Conservation (phyloP, 768 basidiomycete genomes). For the Phallus indusiatus region DNA sequence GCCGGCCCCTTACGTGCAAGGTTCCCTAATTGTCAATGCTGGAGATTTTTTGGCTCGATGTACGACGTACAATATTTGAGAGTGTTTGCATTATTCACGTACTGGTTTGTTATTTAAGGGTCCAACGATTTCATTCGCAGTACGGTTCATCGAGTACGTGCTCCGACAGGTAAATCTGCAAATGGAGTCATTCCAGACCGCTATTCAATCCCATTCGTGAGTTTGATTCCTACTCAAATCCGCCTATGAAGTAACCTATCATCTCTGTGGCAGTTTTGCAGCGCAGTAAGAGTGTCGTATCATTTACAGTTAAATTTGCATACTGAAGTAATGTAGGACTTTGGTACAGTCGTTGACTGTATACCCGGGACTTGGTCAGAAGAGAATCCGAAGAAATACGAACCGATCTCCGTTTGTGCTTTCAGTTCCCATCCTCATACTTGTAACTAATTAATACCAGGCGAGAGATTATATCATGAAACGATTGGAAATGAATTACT, state of each 20-base stretch:
- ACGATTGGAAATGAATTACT: slow-evolving; percentile 19
- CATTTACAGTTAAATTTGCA: not conserved
- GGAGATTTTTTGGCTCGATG: slow-evolving; percentile 45
- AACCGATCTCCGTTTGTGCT: slow-evolving; percentile 24
- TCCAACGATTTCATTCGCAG: slow-evolving; percentile 30
- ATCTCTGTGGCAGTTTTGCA: slow-evolving; percentile 17
- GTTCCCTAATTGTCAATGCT: slow-evolving; percentile 41
- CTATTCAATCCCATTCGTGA: slow-evolving; percentile 55
- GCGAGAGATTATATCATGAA: slow-evolving; percentile 30
- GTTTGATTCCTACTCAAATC: slow-evolving; percentile 14
- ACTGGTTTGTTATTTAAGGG: slow-evolving; percentile 16
- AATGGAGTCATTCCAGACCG: slow-evolving; percentile 37
- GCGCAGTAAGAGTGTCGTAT: slow-evolving; percentile 19
- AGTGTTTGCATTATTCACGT: slow-evolving; percentile 1
- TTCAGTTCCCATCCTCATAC: not conserved
- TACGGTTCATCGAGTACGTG: slow-evolving; percentile 44
- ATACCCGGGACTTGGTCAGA: slow-evolving; percentile 42
- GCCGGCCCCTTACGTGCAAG: slow-evolving; percentile 35
- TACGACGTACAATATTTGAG: slow-evolving; percentile 19
- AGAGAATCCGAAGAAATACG: slow-evolving; percentile 39
- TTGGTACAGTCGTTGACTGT: slow-evolving; percentile 29
- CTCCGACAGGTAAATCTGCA: slow-evolving; percentile 22
- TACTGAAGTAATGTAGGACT: not conserved
- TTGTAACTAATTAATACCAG: slow-evolving; percentile 9
- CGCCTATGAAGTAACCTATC: not conserved